A percentile compares a stretch with the other conserved stretches of the same genome.
These are phyloP conservation scores for Phytophthora agathidicida DNA, from an alignment of 352 stramenopile genomes.

Conservation along the genomic window DNA sequence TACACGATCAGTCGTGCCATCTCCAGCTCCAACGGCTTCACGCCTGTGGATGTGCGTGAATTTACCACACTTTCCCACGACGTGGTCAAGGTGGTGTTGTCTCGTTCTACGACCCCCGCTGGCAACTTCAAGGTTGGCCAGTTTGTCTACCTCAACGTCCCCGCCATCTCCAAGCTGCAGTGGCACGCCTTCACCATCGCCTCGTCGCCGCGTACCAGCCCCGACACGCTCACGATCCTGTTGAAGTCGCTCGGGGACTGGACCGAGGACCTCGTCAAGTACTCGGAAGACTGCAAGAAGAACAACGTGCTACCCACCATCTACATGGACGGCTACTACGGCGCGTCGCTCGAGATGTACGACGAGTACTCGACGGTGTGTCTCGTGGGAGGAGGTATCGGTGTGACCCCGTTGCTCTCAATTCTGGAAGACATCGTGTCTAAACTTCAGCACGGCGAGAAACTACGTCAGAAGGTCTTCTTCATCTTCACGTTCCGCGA, in stretches of 20 bases:
- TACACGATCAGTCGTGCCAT: slow-evolving; percentile 46
- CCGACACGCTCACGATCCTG: slow-evolving; percentile 44
- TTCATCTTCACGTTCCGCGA: slow-evolving; percentile 58
- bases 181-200: slow-evolving; percentile 61
- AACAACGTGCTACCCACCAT: slow-evolving; percentile 33
- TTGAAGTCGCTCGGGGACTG: slow-evolving; percentile 53
- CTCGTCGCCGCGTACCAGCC: slow-evolving; percentile 37
- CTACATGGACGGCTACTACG: slow-evolving; percentile 65
- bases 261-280: slow-evolving; percentile 45
- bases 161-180: slow-evolving; percentile 47
- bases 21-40: slow-evolving; percentile 39
- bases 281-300: slow-evolving; percentile 36
- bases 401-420: slow-evolving; percentile 47
- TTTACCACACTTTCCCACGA: slow-evolving; percentile 31
- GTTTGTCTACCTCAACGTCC: slow-evolving; percentile 57
- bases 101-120: slow-evolving; percentile 8
- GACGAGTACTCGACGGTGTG: slow-evolving; percentile 44
- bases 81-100: slow-evolving; percentile 48
- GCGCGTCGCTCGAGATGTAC: slow-evolving; percentile 43
- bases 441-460: slow-evolving; percentile 12
- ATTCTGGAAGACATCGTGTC: slow-evolving; percentile 54
- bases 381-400: slow-evolving; percentile 53
- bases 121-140: slow-evolving; percentile 42
- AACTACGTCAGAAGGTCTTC: slow-evolving; percentile 31
- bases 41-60: slow-evolving; percentile 35